Conservation (phyloP, 2,329 filamentous ascomycete species). For the Aspergillus thermomutatus region DNA sequence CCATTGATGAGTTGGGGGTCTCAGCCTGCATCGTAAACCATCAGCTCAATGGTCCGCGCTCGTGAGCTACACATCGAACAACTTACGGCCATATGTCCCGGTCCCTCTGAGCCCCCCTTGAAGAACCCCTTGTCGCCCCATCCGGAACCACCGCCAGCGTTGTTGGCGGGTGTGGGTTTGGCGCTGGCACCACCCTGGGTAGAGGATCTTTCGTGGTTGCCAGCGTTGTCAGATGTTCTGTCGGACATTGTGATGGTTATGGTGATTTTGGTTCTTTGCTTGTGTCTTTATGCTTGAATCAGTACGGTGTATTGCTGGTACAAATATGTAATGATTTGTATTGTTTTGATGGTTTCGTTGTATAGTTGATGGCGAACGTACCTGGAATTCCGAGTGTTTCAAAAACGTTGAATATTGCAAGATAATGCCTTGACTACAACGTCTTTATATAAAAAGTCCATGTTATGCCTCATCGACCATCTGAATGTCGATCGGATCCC, state of each 20-base stretch:
- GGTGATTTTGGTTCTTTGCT: not conserved
- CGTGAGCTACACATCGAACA: not conserved
- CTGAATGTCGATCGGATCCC: not conserved
- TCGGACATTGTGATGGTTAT: conserved; percentile 11
- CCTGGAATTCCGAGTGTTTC: not conserved
- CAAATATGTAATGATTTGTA: not conserved
- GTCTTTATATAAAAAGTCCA: not conserved
- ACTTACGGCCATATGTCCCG: conserved; percentile 24
- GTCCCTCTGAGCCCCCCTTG: conserved; percentile 21
- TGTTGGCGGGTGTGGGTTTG: conserved; percentile 29
- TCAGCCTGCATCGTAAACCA: conserved; percentile 10
- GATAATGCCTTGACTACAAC: not conserved
- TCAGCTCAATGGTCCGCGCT: not conserved
- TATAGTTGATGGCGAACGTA: not conserved
- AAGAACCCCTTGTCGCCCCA: conserved; percentile 21
- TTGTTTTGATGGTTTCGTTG: not conserved
- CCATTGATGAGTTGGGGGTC: conserved; percentile 23
- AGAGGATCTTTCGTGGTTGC: conserved; percentile 13
- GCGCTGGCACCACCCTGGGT: conserved; percentile 23
- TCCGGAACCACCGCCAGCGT: conserved; percentile 18
- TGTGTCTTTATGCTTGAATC: not conserved
- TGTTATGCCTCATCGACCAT: not conserved
- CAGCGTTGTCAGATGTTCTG: not conserved
- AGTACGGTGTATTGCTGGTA: not conserved
- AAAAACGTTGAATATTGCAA: not conserved